phyloP scores from a whole-genome alignment of 352 stramenopile genomes.

The Globisporangium paroecandrum region DNA sequence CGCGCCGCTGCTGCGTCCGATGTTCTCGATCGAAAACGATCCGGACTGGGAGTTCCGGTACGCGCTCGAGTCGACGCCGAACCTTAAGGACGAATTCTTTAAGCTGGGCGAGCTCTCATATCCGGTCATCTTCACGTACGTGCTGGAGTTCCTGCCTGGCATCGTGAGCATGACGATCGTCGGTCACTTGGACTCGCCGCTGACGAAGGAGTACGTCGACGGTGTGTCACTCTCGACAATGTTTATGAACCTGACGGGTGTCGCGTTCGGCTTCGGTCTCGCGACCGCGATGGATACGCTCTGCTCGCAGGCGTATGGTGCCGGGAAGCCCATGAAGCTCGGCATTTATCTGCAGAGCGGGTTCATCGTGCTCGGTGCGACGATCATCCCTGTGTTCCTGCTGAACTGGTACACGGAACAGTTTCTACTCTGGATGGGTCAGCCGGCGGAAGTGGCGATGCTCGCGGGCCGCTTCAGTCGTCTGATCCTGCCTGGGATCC shows the following conservation, averaged over 20 bases:
- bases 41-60: constrained; percentile 25
- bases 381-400: constrained; percentile 57
- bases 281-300: constrained; percentile 88
- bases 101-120: constrained; percentile 45
- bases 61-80: constrained; percentile 19
- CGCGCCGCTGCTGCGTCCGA: constrained; percentile 33
- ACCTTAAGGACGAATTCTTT: constrained; percentile 31
- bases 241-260: constrained; percentile 81
- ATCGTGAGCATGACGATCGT: constrained; percentile 66
- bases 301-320: constrained; percentile 80
- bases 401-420: constrained; percentile 73
- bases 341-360: constrained; percentile 85
- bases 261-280: constrained; percentile 75
- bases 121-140: constrained; percentile 67
- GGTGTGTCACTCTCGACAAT: constrained; percentile 64
- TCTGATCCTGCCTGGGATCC: constrained; percentile 64
- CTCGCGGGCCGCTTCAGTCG: constrained; percentile 72
- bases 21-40: constrained; percentile 24
- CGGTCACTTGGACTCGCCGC: constrained; percentile 61
- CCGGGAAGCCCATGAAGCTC: constrained; percentile 62
- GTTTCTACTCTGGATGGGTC: constrained; percentile 63
- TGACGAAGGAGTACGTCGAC: constrained; percentile 73
- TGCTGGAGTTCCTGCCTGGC: constrained; percentile 69
- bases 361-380: constrained; percentile 55
- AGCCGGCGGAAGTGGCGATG: constrained; percentile 52